phyloP scores from a whole-genome alignment of 371 early-diverging fungal genomes.

The Actinomucor elegans region DNA sequence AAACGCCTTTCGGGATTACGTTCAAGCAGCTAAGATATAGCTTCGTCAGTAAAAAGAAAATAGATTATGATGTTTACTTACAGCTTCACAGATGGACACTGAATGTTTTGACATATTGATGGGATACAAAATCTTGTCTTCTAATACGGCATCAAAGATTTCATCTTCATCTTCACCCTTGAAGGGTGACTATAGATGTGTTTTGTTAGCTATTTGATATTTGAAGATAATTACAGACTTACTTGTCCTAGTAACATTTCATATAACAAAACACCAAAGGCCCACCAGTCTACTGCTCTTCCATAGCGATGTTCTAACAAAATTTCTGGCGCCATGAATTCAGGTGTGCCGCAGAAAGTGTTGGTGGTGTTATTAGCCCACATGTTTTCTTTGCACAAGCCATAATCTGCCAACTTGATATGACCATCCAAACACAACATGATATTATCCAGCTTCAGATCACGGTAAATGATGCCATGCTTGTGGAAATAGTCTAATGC shows the following conservation, averaged over 20 bases:
- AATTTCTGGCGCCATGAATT: conserved; percentile 99
- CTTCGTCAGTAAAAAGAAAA: background rate
- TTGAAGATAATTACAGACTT: no score
- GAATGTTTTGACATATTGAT: conserved; percentile 85
- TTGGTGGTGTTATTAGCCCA: conserved; percentile 75
- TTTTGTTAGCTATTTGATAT: no score
- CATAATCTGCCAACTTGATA: conserved; percentile 98
- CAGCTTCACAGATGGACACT: conserved; percentile 80
- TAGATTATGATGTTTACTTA: conserved; percentile 19
- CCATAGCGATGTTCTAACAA: conserved; percentile 90
- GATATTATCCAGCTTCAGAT: conserved; percentile 98
- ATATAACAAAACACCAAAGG: conserved; percentile 97
- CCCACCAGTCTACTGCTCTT: conserved; percentile 99
- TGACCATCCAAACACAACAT: conserved; percentile 92
- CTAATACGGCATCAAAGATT: conserved; percentile 90
- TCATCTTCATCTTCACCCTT: conserved; percentile 91
- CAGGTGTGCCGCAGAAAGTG: conserved; percentile 99
- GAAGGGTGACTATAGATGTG: conserved; percentile 87
- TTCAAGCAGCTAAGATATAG: conserved; percentile 61
- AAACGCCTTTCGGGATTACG: conserved; percentile 83
- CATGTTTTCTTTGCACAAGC: conserved; percentile 97
- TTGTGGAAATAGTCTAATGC: conserved; percentile 97
- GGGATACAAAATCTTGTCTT: conserved; percentile 88
- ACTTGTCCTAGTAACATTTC: conserved; percentile 92
- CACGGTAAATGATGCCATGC: conserved; percentile 94